Evolutionary conservation across 306 rosid species (phyloP), one percentile per base, ranked within the genome.

Genomic region (Gillenia trifoliata): DNA sequence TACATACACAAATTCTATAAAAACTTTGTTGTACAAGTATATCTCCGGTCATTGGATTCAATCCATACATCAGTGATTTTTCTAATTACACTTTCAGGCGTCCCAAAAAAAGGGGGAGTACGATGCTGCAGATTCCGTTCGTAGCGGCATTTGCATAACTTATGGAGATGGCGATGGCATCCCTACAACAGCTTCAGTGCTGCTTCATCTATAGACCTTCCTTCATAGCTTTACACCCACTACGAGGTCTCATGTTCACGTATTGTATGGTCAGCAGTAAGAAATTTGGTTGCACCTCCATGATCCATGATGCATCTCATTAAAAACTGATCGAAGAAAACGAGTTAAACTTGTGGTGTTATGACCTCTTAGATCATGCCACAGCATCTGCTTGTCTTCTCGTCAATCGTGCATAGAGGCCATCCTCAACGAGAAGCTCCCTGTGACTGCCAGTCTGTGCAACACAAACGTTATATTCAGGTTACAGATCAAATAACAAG

Each of bases 381-480:
- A 89, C 78, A 12, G 91, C 92, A 69, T 93, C 98, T 36, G 92
- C 91, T 75, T 93, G 98, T 74, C 85, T 89, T 82, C 94, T 87
- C 9, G 77, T 85, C 78, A 91, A 74, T 79, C 91, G 86, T 15
- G 98, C 97, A 75, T 91, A 93, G 45, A 91, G 28, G 70, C 98
- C 97, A 76, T 86, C 95, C 67, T 84, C 83, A 36, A 77, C 38
- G 47, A 94, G 92, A 78, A 94, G 96, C 76, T 90, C 97, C 73
- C 78, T 83, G 83, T 94, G 97, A 81, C 86, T 91, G 67, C 97
- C 99, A 70, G 52, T 75, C 97, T 92, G 90, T 61, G 43, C 17
- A 63, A 71, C 36, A 80, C 22, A 64, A 59, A 56, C 72, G 70
- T 25, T 26, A 28, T 9, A 67, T 49, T 43, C 68, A 63, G 75